phyloP scores from a whole-genome alignment of 192 early-diverging fungal species.

The Podila epigama region DNA sequence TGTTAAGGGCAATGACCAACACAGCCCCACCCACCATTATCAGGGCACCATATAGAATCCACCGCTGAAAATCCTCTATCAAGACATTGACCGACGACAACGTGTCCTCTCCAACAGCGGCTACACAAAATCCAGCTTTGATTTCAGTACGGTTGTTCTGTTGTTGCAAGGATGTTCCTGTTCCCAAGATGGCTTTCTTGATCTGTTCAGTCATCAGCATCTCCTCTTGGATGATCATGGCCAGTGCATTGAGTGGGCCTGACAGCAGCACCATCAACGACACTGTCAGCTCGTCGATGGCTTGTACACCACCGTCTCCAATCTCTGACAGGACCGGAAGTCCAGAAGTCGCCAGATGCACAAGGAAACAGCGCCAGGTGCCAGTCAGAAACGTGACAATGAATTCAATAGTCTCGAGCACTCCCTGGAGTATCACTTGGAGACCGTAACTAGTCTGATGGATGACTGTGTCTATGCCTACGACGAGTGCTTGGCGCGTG shows the following conservation, averaged over 20 bases:
- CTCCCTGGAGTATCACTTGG: constrained; percentile 10
- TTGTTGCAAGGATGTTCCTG: too few species aligned
- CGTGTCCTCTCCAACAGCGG: not conserved
- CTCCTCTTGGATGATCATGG: constrained; percentile 3
- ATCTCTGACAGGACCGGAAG: constrained; percentile 27
- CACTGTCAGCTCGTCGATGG: constrained; percentile 22
- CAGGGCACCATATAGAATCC: constrained; percentile 11
- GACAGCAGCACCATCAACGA: not conserved
- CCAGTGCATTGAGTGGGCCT: constrained; percentile 15
- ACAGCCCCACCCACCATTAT: not conserved
- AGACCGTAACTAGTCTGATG: constrained; percentile 29
- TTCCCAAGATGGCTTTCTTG: too few species aligned
- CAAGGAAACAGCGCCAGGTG: constrained; percentile 40
- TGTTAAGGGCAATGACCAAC: not conserved
- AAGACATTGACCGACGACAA: constrained; percentile 5
- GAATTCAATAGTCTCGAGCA: constrained; percentile 14
- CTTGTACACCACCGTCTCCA: constrained; percentile 16
- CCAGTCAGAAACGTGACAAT: constrained; percentile 17
- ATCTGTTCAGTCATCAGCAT: too few species aligned
- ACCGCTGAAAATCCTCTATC: not conserved
- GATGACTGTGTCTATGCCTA: constrained; percentile 1
- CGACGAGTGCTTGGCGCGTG: constrained; percentile 11
- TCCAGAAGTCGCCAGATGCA: constrained; percentile 6
- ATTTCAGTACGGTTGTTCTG: too few species aligned
- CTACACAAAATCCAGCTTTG: constrained; percentile 14